These are phyloP conservation scores for Colletotrichum tofieldiae DNA, from an alignment of 2,329 filamentous ascomycete species.

Conservation along the genomic window DNA sequence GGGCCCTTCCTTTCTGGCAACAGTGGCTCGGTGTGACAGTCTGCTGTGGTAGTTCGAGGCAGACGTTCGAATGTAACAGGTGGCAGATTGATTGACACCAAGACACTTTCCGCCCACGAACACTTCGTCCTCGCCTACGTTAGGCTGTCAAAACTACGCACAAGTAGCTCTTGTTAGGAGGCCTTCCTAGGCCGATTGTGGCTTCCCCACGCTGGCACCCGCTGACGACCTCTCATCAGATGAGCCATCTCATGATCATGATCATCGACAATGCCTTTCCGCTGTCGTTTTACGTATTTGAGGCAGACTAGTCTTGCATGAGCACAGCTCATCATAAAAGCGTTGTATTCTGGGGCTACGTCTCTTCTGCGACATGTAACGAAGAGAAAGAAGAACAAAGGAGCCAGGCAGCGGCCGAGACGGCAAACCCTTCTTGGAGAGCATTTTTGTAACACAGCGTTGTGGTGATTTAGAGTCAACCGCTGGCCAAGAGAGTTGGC, in stretches of 20 bases:
- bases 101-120: not conserved
- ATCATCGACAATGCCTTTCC: no score
- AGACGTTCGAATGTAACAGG: not conserved
- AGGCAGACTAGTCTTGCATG: no score
- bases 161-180: not conserved
- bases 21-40: not conserved
- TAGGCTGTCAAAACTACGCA: no score
- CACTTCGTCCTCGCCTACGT: no score
- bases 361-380: no score
- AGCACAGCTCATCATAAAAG: no score
- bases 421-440: no score
- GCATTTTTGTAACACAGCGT: not conserved
- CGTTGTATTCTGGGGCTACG: not conserved
- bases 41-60: not conserved
- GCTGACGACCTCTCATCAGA: not conserved
- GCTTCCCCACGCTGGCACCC: not conserved
- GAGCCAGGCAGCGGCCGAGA: no score
- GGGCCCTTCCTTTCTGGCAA: not conserved
- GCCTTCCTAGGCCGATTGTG: not conserved
- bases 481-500: not conserved
- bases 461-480: no score
- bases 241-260: no score
- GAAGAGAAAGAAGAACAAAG: no score
- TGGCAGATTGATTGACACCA: not conserved
- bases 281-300: not conserved